Evolutionary conservation across 352 stramenopile genomes (phyloP).

Genomic region (Globisporangium perplexum): DNA sequence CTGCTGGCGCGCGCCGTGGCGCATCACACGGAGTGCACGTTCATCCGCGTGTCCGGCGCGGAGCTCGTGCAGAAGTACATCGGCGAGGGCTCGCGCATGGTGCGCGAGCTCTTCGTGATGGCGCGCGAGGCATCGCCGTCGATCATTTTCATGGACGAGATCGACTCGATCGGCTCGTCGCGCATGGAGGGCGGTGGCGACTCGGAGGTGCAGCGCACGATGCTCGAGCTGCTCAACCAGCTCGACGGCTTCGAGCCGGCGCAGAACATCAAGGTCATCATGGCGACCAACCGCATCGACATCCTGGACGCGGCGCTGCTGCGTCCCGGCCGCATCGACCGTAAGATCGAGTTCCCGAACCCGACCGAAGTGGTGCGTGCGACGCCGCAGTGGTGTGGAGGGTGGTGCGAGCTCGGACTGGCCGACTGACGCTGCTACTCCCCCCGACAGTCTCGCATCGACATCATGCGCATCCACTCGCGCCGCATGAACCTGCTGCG

Average conservation of each 20-base stretch:
- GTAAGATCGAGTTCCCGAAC: conserved; percentile 99
- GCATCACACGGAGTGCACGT: conserved; percentile 99
- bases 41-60: conserved; percentile 98
- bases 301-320: conserved; percentile 97
- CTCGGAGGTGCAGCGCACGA: conserved; percentile 99
- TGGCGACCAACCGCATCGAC: conserved; percentile 99
- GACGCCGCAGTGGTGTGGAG: neutral
- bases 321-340: conserved; percentile 96
- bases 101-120: conserved; percentile 99
- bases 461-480: conserved; percentile 99
- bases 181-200: conserved; percentile 93
- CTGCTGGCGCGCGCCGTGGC: conserved; percentile 97
- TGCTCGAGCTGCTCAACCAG: conserved; percentile 99
- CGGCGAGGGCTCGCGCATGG: conserved; percentile 97
- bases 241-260: conserved; percentile 95
- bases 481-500: conserved; percentile 99
- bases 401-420: neutral
- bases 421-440: neutral
- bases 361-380: conserved; percentile 90
- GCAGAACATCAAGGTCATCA: conserved; percentile 99
- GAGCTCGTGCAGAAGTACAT: conserved; percentile 99
- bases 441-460: conserved; percentile 76
- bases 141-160: conserved; percentile 99
- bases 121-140: conserved; percentile 94
- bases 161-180: conserved; percentile 97